phyloP scores from a whole-genome alignment of 163 green algal genomes.

The Coccomyxa subellipsoidea region DNA sequence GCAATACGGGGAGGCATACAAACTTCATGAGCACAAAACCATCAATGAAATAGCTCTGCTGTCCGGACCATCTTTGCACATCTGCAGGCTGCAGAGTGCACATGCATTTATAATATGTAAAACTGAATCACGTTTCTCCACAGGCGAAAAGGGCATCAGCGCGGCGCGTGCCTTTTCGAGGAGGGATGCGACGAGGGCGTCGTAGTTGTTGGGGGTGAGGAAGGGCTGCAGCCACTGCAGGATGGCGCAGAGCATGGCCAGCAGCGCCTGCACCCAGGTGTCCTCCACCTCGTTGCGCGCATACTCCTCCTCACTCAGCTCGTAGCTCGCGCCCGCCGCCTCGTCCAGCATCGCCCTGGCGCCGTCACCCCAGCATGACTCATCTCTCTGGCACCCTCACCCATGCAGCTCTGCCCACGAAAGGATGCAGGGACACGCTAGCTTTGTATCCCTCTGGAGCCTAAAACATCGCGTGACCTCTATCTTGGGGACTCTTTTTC shows the following conservation, averaged over 20 bases:
- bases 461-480: too few relatives aligned
- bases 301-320: slow-evolving; percentile 72
- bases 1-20: too few relatives aligned
- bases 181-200: slow-evolving; percentile 52
- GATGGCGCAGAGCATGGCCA: slow-evolving; percentile 50
- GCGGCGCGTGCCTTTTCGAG: slow-evolving; percentile 59
- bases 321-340: slow-evolving; percentile 56
- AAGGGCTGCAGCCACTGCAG: slow-evolving; percentile 67
- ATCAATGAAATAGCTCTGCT: too few relatives aligned
- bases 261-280: slow-evolving; percentile 69
- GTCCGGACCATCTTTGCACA: too few relatives aligned
- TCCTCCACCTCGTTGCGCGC: slow-evolving; percentile 57
- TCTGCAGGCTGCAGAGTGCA: too few relatives aligned
- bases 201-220: slow-evolving; percentile 70
- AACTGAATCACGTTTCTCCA: too few relatives aligned
- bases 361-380: background rate
- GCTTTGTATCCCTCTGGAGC: too few relatives aligned
- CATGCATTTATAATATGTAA: too few relatives aligned
- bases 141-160: background rate
- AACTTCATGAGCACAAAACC: too few relatives aligned
- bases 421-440: too few relatives aligned
- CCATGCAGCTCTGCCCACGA: too few relatives aligned
- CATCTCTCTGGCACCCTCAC: background rate
- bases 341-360: slow-evolving; percentile 69
- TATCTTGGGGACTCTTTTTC: too few relatives aligned